Evolutionary conservation across 331 rosid genomes (phyloP), one percentile per base, ranked within the genome.

Genomic region (Stylosanthes scabra): DNA sequence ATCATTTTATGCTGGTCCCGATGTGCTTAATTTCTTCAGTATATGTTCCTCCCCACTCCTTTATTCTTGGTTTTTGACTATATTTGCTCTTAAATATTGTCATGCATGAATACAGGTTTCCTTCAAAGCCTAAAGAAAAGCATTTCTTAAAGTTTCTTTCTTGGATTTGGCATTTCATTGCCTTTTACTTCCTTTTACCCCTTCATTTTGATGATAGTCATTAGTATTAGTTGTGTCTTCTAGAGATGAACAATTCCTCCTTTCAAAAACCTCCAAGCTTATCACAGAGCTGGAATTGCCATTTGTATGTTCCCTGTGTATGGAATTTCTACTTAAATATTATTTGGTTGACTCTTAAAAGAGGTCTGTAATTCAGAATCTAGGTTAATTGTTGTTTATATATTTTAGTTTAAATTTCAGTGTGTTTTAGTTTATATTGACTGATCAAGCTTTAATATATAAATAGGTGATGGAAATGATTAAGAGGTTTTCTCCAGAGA

Each of bases 381-480:
- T 31, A 11, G 15, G 44, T 59, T 40, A 45, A 41, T 69, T 56
- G 31, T n/a, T 45, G 40, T 47, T 62, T 63, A 12, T 46, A 55
- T 62, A 41, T 31, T 31, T 31, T 31, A 31, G 37, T 31, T 74
- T 66, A 34, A 67, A 56, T 34, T 2, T 68, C 51, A 49, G 51
- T 71, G 60, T 25, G 66, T 74, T 78, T 60, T 63, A 16, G 16
- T 67, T 77, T 11, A 12, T 61, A 29, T 72, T 70, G 52, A 10
- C 31, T 68, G 68, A 71, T 68, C 42, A 52, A 63, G 16, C 3
- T 51, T 51, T 15, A 51, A 75, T 83, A 56, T 66, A 40, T 71
- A 40, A 40, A 71, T 75, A 95, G 99, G 96, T 66, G 40, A 74
- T 79, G 92, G 88, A 90, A 84, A 90, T 95, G 41, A 82, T 95